Percentiles rank a stretch among this genome's conserved stretches.
Conservation (phyloP, 345 rosid genomes). For the Capsella bursapastoris region DNA sequence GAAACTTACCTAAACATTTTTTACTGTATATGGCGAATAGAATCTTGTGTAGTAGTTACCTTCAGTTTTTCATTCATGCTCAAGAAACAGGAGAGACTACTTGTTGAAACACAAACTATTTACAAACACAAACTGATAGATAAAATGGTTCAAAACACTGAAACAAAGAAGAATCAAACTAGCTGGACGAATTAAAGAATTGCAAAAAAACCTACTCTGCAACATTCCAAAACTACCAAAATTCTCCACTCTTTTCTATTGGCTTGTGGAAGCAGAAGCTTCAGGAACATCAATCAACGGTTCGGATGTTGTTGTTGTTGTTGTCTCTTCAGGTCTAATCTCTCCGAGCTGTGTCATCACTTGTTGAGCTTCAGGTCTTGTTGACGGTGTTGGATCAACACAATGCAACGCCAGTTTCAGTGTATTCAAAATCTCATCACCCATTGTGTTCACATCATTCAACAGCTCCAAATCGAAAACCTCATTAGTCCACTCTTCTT, state of each 20-base stretch:
- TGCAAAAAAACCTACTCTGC: slow-evolving; percentile 21
- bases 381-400: slow-evolving; percentile 82
- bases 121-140: slow-evolving; percentile 45
- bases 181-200: slow-evolving; percentile 59
- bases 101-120: slow-evolving; percentile 33
- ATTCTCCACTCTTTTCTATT: slow-evolving; percentile 27
- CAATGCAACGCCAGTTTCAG: slow-evolving; percentile 88
- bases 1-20: not conserved
- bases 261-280: slow-evolving; percentile 56
- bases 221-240: slow-evolving; percentile 22
- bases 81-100: not conserved
- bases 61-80: not conserved
- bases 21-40: not conserved
- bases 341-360: slow-evolving; percentile 74
- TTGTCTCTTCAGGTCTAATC: slow-evolving; percentile 60
- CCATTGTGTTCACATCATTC: slow-evolving; percentile 67
- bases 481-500: slow-evolving; percentile 95
- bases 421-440: slow-evolving; percentile 85
- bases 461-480: slow-evolving; percentile 86
- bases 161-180: slow-evolving; percentile 12
- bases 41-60: not conserved
- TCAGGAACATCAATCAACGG: slow-evolving; percentile 52
- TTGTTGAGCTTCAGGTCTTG: slow-evolving; percentile 80
- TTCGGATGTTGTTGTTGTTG: slow-evolving; percentile 36
- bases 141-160: not conserved